Evolutionary conservation across 2,329 filamentous ascomycete species (phyloP).

Genomic region (Diplodia seriata): DNA sequence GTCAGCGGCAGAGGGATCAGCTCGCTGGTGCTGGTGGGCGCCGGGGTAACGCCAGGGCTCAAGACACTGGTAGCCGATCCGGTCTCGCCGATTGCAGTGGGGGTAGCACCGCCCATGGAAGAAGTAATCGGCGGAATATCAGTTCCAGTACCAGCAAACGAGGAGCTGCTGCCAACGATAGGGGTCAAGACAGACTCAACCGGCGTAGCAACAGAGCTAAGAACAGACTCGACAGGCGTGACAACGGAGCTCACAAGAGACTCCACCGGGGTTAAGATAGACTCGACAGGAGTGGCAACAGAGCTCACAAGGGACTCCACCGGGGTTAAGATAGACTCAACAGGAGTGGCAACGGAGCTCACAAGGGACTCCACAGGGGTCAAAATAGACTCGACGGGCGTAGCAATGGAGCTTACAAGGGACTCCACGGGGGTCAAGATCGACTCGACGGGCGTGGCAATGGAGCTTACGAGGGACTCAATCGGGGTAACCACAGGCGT

Average conservation of each 20-base stretch:
- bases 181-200: conserved; percentile 21
- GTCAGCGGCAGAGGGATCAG: conserved; percentile 28
- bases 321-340: conserved; percentile 9
- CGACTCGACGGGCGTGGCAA: conserved; percentile 6
- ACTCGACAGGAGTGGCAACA: neutral
- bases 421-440: conserved; percentile 5
- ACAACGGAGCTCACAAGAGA: no score
- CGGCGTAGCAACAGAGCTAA: conserved; percentile 1
- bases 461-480: conserved; percentile 7
- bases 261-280: neutral
- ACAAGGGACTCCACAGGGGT: conserved; percentile 10
- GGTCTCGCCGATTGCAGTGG: conserved; percentile 1
- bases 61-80: conserved; percentile 8
- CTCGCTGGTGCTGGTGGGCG: conserved; percentile 17
- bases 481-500: conserved; percentile 2
- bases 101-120: neutral
- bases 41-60: conserved; percentile 6
- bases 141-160: conserved; percentile 1
- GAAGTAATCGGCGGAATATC: conserved; percentile 18
- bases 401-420: neutral
- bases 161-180: conserved; percentile 19
- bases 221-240: neutral
- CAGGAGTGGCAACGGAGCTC: neutral
- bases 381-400: conserved; percentile 7
- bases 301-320: conserved; percentile 1